A percentile compares a stretch with the other conserved stretches of the same genome.
Evolutionary conservation across 768 basidiomycete genomes (phyloP).

Genomic region (Lyophyllum shimeji): DNA sequence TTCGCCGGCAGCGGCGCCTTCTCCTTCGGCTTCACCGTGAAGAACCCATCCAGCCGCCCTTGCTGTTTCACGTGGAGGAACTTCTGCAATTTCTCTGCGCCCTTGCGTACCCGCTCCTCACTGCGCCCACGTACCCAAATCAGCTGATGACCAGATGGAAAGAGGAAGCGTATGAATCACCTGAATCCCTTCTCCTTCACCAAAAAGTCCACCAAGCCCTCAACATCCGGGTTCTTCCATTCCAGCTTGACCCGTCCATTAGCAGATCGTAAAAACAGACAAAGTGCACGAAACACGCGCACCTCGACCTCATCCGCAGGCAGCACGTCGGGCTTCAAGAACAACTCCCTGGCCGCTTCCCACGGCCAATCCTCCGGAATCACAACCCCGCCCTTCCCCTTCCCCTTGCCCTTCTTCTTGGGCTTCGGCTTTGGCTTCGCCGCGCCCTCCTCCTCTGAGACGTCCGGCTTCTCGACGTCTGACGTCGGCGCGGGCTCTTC

Average conservation of each 20-base stretch:
- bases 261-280: background rate
- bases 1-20: slow-evolving; percentile 32
- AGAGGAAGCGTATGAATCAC: slow-evolving; percentile 45
- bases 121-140: slow-evolving; percentile 39
- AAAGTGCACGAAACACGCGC: background rate
- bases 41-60: slow-evolving; percentile 95
- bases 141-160: background rate
- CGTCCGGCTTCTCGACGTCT: slow-evolving; percentile 42
- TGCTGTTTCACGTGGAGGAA: slow-evolving; percentile 90
- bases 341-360: slow-evolving; percentile 91
- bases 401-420: slow-evolving; percentile 48
- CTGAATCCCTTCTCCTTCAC: slow-evolving; percentile 97
- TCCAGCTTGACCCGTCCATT: slow-evolving; percentile 63
- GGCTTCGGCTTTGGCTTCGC: slow-evolving; percentile 37
- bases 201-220: slow-evolving; percentile 91
- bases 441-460: slow-evolving; percentile 23
- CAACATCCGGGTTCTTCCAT: slow-evolving; percentile 91
- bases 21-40: slow-evolving; percentile 69
- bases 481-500: slow-evolving; percentile 45
- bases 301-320: slow-evolving; percentile 88
- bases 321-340: slow-evolving; percentile 86
- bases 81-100: slow-evolving; percentile 90
- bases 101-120: slow-evolving; percentile 95
- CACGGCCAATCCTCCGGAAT: slow-evolving; percentile 97
- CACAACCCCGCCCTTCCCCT: slow-evolving; percentile 73